Percentiles rank a stretch among this genome's conserved stretches.
Conservation (phyloP, 805 yeast species). For the Schwanniomyces sp. region DNA sequence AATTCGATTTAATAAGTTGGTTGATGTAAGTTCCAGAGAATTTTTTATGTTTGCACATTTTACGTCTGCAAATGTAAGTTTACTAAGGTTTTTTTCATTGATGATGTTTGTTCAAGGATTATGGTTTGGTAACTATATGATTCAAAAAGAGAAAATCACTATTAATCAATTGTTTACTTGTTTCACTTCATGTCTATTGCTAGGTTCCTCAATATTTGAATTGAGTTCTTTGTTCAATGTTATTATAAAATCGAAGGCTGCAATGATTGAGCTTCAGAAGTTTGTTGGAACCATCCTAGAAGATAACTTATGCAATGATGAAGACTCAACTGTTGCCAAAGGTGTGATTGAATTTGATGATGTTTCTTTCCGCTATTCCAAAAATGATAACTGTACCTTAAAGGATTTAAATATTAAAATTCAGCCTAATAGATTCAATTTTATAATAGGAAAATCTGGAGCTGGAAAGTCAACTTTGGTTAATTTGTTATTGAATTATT, state of each 20-base stretch:
- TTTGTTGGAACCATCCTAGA: conserved; percentile 26
- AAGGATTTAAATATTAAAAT: conserved; percentile 40
- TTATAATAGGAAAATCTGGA: conserved; percentile 85
- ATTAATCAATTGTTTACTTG: conserved; percentile 76
- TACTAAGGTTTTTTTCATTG: conserved; percentile 56
- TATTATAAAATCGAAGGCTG: conserved; percentile 72
- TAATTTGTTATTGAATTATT: conserved; percentile 60
- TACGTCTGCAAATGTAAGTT: conserved; percentile 55
- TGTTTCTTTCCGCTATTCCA: conserved; percentile 64
- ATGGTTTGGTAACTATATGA: conserved; percentile 82
- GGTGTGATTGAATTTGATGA: conserved; percentile 58
- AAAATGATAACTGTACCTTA: conserved; percentile 52
- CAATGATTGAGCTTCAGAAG: conserved; percentile 50
- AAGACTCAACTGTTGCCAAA: conserved; percentile 3
- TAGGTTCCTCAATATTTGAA: conserved; percentile 61
- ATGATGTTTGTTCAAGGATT: conserved; percentile 88
- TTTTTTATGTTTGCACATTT: conserved; percentile 47
- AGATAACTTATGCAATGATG: not conserved
- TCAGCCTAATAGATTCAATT: conserved; percentile 48
- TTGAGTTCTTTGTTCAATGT: conserved; percentile 57
- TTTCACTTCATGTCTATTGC: conserved; percentile 74
- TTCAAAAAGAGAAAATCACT: conserved; percentile 46
- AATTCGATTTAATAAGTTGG: conserved; percentile 37
- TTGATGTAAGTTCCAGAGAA: conserved; percentile 33
- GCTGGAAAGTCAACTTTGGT: conserved; percentile 89